Evolutionary conservation across 306 rosid genomes (phyloP).

Genomic region (Inga leiocalycina): DNA sequence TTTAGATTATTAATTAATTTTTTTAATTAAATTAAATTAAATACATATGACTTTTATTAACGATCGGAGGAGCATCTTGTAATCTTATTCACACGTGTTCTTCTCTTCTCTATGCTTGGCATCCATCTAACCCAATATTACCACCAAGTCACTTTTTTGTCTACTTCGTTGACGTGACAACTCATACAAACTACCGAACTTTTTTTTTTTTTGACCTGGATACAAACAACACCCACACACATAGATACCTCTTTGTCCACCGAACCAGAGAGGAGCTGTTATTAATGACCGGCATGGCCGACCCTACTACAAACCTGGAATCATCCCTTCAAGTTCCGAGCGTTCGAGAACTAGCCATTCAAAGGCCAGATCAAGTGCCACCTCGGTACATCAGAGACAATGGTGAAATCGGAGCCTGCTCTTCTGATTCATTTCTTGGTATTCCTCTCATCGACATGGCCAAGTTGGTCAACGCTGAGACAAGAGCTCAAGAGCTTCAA

Average conservation of each 20-base stretch:
- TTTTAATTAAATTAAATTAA: no score
- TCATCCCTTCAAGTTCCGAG: conserved; percentile 51
- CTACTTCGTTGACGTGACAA: neutral
- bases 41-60: no score
- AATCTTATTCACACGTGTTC: neutral
- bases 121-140: neutral
- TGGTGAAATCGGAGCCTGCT: conserved; percentile 19
- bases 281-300: conserved; percentile 15
- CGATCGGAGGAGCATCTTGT: no score
- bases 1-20: no score
- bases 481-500: conserved; percentile 39
- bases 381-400: conserved; percentile 44
- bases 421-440: conserved; percentile 39
- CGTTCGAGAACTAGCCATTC: conserved; percentile 47
- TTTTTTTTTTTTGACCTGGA: no score
- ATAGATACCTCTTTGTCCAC: neutral
- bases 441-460: conserved; percentile 46
- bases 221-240: neutral
- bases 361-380: conserved; percentile 39
- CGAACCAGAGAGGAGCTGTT: neutral
- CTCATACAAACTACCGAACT: neutral
- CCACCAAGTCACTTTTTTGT: neutral
- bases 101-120: neutral
- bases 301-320: conserved; percentile 30
- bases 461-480: conserved; percentile 40